Evolutionary conservation across 352 stramenopile genomes (phyloP).

Genomic region (Aphanomyces stellatus): DNA sequence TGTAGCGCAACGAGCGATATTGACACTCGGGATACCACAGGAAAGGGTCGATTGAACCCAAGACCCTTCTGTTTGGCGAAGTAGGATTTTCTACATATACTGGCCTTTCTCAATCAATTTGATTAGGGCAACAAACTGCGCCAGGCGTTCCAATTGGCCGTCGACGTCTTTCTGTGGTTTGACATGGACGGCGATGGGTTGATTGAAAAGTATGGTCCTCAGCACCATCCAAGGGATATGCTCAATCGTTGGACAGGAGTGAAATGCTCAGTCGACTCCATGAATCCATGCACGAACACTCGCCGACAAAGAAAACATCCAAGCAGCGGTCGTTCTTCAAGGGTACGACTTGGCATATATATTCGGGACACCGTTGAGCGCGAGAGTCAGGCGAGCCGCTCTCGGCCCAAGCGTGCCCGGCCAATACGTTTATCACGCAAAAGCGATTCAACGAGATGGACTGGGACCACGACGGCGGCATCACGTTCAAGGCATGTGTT

Average conservation of each 20-base stretch:
- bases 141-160: conserved; percentile 66
- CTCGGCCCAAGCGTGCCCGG: conserved; percentile 13
- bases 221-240: not conserved
- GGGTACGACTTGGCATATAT: not conserved
- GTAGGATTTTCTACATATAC: conserved; percentile 18
- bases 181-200: conserved; percentile 63
- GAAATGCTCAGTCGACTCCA: conserved; percentile 58
- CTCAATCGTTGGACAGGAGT: conserved; percentile 22
- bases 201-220: conserved; percentile 49
- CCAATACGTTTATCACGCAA: conserved; percentile 68
- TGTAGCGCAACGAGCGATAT: not conserved
- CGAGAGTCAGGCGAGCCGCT: conserved; percentile 10
- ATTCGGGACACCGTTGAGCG: not conserved
- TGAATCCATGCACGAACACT: conserved; percentile 57
- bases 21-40: not conserved
- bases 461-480: conserved; percentile 75
- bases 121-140: conserved; percentile 66
- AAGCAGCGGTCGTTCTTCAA: conserved; percentile 8
- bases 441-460: conserved; percentile 83
- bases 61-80: conserved; percentile 61
- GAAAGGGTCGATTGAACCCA: not conserved
- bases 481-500: conserved; percentile 56
- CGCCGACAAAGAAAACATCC: conserved; percentile 71
- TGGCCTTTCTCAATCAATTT: not conserved
- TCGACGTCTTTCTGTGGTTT: conserved; percentile 83